Evolutionary conservation across 441 rosid genomes (phyloP), one percentile per base, ranked within the genome.

Genomic region (Euphorbia celastroides): DNA sequence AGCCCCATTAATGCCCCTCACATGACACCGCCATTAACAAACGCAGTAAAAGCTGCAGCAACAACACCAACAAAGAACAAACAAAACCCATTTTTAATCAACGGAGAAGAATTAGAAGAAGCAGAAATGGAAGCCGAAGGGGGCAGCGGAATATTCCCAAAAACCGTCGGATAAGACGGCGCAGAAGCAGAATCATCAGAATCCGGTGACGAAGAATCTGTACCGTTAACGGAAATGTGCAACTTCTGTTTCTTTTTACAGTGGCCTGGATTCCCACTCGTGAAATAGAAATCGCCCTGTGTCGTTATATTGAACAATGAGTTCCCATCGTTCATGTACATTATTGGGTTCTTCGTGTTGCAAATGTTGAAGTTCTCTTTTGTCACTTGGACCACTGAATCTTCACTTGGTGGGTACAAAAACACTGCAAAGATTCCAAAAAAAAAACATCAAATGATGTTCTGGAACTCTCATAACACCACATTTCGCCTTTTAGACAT

Each of bases 321-420:
- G 79, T 94, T 91, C 27, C 97, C 99, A 74, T 94, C 77, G 82
- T 81, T 86, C 97, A 91, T 84, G 81, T 80, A 77, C 78, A 86
- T 72, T 82, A 91, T 82, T 72, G 96, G 97, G 80, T 88, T 88
- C 75, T 80, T 88, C 58, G 79, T 75, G 88, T 91, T 89, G 84
- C 99, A 93, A 57, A 76, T 66, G 66, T 76, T 78, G 82, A 69
- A 93, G 63, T 79, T 81, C 31, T 83, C 71, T 46, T 75, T 62
- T 1, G 91, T 82, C 28, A 93, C 92, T 82, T 89, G 99, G 65
- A 93, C 80, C 74, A 93, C 75, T 67, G 97, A 93, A 70, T 93
- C 97, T 80, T 93, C 89, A 74, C 99, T 93, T 76, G 99, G 99
- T 70, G 99, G 99, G 77, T 93, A 93, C 72, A 93, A 74, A 77